Conservation (phyloP, 768 basidiomycete genomes). For the Dendrothele bispora region DNA sequence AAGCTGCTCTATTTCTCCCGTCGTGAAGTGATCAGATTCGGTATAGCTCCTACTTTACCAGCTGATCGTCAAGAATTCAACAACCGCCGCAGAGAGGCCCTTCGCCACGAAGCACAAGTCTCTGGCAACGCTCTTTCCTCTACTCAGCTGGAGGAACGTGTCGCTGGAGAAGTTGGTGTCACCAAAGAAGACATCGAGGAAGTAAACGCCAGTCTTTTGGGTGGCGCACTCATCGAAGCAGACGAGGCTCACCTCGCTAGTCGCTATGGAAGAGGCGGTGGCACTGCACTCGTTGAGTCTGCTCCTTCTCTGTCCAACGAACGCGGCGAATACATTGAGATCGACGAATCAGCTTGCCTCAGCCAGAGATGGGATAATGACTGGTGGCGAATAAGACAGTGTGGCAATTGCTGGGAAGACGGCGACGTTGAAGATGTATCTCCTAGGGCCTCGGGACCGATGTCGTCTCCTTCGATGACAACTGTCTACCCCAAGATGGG, state of each 20-base stretch:
- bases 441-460: too few relatives aligned
- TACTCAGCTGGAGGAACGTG: slow-evolving; percentile 14
- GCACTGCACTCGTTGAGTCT: neutral
- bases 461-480: neutral
- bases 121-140: neutral
- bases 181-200: slow-evolving; percentile 64
- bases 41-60: slow-evolving; percentile 38
- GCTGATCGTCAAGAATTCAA: slow-evolving; percentile 27
- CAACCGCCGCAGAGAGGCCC: slow-evolving; percentile 13
- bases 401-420: slow-evolving; percentile 34
- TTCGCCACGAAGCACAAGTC: neutral
- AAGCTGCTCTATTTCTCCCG: slow-evolving; percentile 64
- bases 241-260: slow-evolving; percentile 23
- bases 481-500: slow-evolving; percentile 13
- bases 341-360: slow-evolving; percentile 25
- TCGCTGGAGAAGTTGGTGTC: slow-evolving; percentile 23
- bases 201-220: slow-evolving; percentile 44
- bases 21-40: slow-evolving; percentile 47
- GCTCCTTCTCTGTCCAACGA: slow-evolving; percentile 4
- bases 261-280: neutral
- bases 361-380: slow-evolving; percentile 55
- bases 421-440: too few relatives aligned
- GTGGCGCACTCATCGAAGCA: slow-evolving; percentile 28
- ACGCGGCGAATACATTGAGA: slow-evolving; percentile 7
- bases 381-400: slow-evolving; percentile 54